Percentiles rank a stretch among this genome's conserved stretches.
phyloP scores from a whole-genome alignment of 352 stramenopile genomes.

The Thalassiosira hispida region DNA sequence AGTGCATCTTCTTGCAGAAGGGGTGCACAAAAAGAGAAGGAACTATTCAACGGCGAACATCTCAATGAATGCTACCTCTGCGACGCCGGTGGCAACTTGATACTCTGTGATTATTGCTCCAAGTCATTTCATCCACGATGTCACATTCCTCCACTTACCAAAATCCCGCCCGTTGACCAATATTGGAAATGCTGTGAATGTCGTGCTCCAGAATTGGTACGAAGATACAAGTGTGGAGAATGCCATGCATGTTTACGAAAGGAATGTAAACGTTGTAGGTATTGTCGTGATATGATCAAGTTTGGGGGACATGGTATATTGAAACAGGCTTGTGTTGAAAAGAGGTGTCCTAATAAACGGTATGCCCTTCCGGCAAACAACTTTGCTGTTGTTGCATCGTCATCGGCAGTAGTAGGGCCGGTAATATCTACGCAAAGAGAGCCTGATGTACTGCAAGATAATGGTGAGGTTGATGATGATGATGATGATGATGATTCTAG shows the following conservation, averaged over 20 bases:
- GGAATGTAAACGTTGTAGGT: constrained; percentile 1
- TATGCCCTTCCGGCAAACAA: constrained; percentile 6
- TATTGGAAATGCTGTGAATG: constrained; percentile 21
- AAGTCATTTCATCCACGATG: constrained; percentile 8
- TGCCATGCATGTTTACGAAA: background rate
- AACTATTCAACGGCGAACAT: background rate
- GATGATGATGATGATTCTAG: background rate
- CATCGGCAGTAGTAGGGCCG: no score
- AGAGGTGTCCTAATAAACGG: constrained; percentile 10
- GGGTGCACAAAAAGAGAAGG: background rate
- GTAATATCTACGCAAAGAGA: constrained; percentile 2
- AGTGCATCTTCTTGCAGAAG: background rate
- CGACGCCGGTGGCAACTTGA: background rate
- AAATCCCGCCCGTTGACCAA: background rate
- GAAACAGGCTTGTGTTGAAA: constrained; percentile 13
- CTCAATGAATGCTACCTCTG: background rate
- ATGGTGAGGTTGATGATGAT: background rate
- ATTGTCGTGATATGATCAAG: constrained; percentile 11
- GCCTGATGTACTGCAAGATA: background rate
- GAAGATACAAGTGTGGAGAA: constrained; percentile 11
- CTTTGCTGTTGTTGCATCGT: background rate
- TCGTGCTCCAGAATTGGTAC: background rate
- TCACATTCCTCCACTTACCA: constrained; percentile 4
- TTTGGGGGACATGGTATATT: constrained; percentile 1
- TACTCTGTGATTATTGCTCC: constrained; percentile 19